Conservation (phyloP, 2,329 filamentous ascomycete species). For the Sporothrix protearum region DNA sequence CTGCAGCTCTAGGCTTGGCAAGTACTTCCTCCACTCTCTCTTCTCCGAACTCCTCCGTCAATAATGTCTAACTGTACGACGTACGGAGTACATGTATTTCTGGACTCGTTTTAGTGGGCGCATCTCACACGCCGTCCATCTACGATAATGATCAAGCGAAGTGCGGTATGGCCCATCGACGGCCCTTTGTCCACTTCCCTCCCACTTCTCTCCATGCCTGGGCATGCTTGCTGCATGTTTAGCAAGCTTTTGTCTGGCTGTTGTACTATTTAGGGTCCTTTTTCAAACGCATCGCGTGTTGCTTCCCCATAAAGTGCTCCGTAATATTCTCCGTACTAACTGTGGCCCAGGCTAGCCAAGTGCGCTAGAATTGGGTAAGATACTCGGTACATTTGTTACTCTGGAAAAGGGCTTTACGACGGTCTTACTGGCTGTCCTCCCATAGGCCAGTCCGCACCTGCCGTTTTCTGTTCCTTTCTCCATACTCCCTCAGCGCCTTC, state of each 20-base stretch:
- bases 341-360: not conserved
- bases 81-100: not conserved
- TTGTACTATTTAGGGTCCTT: conserved; percentile 1
- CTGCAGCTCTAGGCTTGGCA: not conserved
- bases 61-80: too few species aligned
- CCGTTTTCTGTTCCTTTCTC: not conserved
- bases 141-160: not conserved
- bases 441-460: not conserved
- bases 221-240: too few species aligned
- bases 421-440: not conserved
- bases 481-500: not conserved
- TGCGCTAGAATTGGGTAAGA: not conserved
- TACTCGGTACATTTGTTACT: not conserved
- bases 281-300: conserved; percentile 1
- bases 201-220: not conserved
- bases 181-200: not conserved
- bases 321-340: conserved; percentile 1
- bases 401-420: not conserved
- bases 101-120: not conserved
- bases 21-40: not conserved
- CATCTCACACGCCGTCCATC: not conserved
- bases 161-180: not conserved
- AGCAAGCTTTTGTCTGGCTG: not conserved
- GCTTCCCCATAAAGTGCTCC: conserved; percentile 7
- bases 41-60: not conserved